Evolutionary conservation across 805 yeast genomes (phyloP), one percentile per base, ranked within the genome.

Genomic region (Saccharomycopsis capsularis): DNA sequence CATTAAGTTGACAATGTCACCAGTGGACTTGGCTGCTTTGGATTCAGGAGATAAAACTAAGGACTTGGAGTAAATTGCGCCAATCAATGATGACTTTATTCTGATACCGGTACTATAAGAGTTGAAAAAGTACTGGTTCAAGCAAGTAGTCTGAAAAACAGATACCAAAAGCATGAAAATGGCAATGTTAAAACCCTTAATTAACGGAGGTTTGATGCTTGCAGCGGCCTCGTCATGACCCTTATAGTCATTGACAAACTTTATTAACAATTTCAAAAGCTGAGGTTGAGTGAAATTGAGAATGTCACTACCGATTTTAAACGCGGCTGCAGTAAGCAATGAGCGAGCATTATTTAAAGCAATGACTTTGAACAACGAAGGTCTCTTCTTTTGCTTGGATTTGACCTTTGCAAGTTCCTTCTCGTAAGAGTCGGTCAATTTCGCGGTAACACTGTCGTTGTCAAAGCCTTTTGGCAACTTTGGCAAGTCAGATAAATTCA

Each of bases 1-100:
- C 96, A 90, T 88, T 59, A 90, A 71, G 61, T 90, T 90, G 50
- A 90, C 97, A 56, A 91, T 85, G 63, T 89, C 96, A 60, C 98
- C 98, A 3, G 95, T 85, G 29, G 86, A 77, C 37, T 87, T 78
- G 58, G 76, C 66, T 60, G 78, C 79, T 52, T 79, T 79, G 9
- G 87, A 77, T 60, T 85, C 93, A 56, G 78, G 81, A 1, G 91
- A 83, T 52, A 85, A 67, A 13, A 73, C 76, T 55, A 85, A 63
- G 0, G 93, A 70, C 60, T 85, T 85, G 56, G 79, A 70, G 62
- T 85, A 85, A 45, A 85, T 74, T 16, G 78, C 68, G 1, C 89
- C 74, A 2, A 81, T 82, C 56, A 85, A 66, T 0, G 89, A 73
- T 25, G 89, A 77, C 61, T 79, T 84, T 46, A 84, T 75, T 57